These are phyloP conservation scores for Calcarisporium arbuscula DNA, from an alignment of 2,329 filamentous ascomycete genomes.

Conservation along the genomic window DNA sequence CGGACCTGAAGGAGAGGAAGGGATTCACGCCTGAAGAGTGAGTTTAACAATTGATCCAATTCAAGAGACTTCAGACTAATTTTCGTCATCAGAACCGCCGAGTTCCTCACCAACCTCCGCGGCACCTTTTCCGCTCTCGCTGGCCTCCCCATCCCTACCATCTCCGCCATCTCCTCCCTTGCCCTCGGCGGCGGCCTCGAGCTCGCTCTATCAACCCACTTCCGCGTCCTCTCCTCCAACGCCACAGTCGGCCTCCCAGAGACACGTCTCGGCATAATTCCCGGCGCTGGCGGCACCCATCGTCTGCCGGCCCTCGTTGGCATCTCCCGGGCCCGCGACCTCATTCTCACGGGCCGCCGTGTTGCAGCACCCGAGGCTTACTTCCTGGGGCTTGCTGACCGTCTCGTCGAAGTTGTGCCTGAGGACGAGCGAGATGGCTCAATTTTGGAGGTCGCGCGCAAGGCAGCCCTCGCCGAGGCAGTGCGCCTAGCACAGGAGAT, in stretches of 20 bases:
- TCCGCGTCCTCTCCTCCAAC: slow-evolving; percentile 79
- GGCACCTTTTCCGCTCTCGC: slow-evolving; percentile 68
- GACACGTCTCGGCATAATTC: slow-evolving; percentile 87
- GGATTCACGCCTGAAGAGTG: slow-evolving; percentile 75
- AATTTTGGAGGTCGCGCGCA: slow-evolving; percentile 53
- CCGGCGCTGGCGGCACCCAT: slow-evolving; percentile 88
- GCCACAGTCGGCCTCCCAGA: slow-evolving; percentile 80
- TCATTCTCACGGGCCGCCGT: slow-evolving; percentile 84
- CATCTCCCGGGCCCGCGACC: slow-evolving; percentile 71
- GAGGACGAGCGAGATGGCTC: slow-evolving; percentile 39
- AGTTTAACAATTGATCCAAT: no score
- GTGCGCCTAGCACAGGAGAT: slow-evolving; percentile 77
- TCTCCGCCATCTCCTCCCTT: slow-evolving; percentile 76
- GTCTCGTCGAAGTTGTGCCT: slow-evolving; percentile 73
- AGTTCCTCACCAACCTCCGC: slow-evolving; percentile 74
- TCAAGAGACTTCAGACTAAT: no score
- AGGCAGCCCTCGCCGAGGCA: slow-evolving; percentile 66
- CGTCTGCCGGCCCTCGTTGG: slow-evolving; percentile 80
- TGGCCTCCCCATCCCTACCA: slow-evolving; percentile 77
- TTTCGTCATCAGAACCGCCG: slow-evolving; percentile 74
- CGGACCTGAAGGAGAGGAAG: slow-evolving; percentile 83
- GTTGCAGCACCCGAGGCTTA: slow-evolving; percentile 82
- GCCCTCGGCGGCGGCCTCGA: slow-evolving; percentile 93
- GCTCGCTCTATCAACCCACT: slow-evolving; percentile 80
- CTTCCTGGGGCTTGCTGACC: slow-evolving; percentile 82